Percentiles rank a stretch among this genome's conserved stretches.
Evolutionary conservation across 1,139 yeast genomes (phyloP).

Genomic region (Blastobotrys capitulatus): DNA sequence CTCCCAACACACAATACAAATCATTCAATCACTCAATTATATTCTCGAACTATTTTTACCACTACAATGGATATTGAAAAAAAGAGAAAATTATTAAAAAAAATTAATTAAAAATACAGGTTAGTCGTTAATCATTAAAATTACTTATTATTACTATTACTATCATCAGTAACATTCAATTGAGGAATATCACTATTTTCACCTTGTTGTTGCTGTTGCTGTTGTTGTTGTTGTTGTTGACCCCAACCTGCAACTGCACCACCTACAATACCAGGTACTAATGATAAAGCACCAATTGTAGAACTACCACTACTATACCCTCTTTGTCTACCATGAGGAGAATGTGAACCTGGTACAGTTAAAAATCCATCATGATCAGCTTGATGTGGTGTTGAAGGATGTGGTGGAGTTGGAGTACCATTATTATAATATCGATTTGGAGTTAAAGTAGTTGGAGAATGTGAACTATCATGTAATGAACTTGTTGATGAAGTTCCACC

Average conservation of each 20-base stretch:
- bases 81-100: background rate
- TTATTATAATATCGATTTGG: background rate
- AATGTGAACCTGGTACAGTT: constrained; percentile 23
- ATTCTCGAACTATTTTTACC: too few species aligned
- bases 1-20: too few species aligned
- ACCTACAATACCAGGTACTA: constrained; percentile 50
- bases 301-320: constrained; percentile 24
- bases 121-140: background rate
- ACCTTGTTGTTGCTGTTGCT: background rate
- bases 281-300: constrained; percentile 41
- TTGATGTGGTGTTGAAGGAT: constrained; percentile 5
- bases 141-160: background rate
- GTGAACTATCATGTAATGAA: constrained; percentile 4
- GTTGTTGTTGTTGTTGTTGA: constrained; percentile 1
- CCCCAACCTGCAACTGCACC: constrained; percentile 47
- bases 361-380: constrained; percentile 19
- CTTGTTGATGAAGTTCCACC: constrained; percentile 10
- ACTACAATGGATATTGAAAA: too few species aligned
- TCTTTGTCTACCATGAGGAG: constrained; percentile 15
- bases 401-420: constrained; percentile 9
- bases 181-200: background rate
- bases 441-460: constrained; percentile 9
- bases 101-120: background rate
- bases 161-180: constrained; percentile 5
- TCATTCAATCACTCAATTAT: too few species aligned